Percentiles rank a stretch among this genome's conserved stretches.
phyloP scores from a whole-genome alignment of 306 rosid species.

The Prinsepia uniflora region DNA sequence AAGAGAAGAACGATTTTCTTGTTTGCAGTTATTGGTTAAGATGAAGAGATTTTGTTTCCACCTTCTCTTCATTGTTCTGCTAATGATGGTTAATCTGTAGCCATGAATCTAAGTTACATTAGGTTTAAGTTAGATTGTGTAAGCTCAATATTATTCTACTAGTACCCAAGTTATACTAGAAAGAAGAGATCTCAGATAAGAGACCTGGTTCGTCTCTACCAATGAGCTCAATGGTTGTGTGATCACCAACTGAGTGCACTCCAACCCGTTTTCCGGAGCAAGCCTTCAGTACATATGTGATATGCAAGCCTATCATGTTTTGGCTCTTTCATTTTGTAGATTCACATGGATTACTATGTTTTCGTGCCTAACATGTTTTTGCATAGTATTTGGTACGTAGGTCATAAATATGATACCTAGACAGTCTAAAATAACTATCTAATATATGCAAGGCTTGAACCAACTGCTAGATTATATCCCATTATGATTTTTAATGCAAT shows the following conservation, averaged over 20 bases:
- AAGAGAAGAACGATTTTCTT: too few species aligned
- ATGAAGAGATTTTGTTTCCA: too few species aligned
- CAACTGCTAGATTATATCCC: too few species aligned
- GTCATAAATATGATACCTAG: too few species aligned
- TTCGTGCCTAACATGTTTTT: not conserved
- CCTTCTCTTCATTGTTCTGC: too few species aligned
- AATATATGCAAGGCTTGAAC: too few species aligned
- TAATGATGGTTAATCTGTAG: too few species aligned
- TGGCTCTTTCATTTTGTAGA: not conserved
- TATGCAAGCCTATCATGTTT: slow-evolving; percentile 45
- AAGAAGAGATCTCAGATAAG: slow-evolving; percentile 75
- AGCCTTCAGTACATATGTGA: slow-evolving; percentile 42
- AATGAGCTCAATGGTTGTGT: slow-evolving; percentile 63
- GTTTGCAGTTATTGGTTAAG: too few species aligned
- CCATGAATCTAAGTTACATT: too few species aligned
- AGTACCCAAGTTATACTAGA: slow-evolving; percentile 10
- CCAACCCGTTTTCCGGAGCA: slow-evolving; percentile 62
- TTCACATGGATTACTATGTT: not conserved
- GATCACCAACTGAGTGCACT: slow-evolving; percentile 60
- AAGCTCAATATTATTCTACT: too few species aligned
- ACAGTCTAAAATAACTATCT: too few species aligned
- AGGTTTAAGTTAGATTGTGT: too few species aligned
- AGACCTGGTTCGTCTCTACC: slow-evolving; percentile 84
- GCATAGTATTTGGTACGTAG: not conserved
- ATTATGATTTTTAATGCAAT: not conserved